phyloP scores from a whole-genome alignment of 148 eudicot genomes.

The Rhododendron ferrugineum region DNA sequence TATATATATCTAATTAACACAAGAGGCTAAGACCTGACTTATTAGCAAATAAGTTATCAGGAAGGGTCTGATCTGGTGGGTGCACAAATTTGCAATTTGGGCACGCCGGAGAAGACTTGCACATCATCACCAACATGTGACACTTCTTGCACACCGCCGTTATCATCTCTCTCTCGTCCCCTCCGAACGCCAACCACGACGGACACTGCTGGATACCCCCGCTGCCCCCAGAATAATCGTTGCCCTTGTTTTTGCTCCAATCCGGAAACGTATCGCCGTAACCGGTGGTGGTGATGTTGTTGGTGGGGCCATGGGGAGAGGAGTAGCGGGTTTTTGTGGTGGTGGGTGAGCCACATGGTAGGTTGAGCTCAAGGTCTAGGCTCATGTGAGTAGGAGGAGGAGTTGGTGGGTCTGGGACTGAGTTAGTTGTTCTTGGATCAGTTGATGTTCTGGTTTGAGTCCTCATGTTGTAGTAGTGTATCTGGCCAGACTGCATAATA shows the following conservation, averaged over 20 bases:
- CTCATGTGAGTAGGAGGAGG: slow-evolving; percentile 41
- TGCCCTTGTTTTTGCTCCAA: slow-evolving; percentile 7
- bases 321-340: slow-evolving; percentile 9
- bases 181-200: slow-evolving; percentile 31
- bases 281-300: background rate
- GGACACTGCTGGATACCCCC: slow-evolving; percentile 12
- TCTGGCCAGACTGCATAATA: slow-evolving; percentile 53
- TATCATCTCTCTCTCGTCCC: slow-evolving; percentile 55
- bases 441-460: slow-evolving; percentile 59
- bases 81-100: slow-evolving; percentile 92
- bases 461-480: slow-evolving; percentile 76
- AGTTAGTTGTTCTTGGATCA: slow-evolving; percentile 47
- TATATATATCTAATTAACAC: slow-evolving; percentile 17
- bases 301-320: slow-evolving; percentile 14
- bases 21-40: slow-evolving; percentile 52
- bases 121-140: slow-evolving; percentile 87
- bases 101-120: slow-evolving; percentile 78
- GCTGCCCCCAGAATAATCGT: background rate
- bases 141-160: slow-evolving; percentile 79
- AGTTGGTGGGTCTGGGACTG: slow-evolving; percentile 25
- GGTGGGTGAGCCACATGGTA: slow-evolving; percentile 53
- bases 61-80: slow-evolving; percentile 47
- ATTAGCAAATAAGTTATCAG: slow-evolving; percentile 21
- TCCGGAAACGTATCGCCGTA: background rate
- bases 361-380: slow-evolving; percentile 81